A percentile compares a stretch with the other conserved stretches of the same genome.
Conservation (phyloP, 2,329 filamentous ascomycete species). For the Aspergillus pseudoviridinutans region DNA sequence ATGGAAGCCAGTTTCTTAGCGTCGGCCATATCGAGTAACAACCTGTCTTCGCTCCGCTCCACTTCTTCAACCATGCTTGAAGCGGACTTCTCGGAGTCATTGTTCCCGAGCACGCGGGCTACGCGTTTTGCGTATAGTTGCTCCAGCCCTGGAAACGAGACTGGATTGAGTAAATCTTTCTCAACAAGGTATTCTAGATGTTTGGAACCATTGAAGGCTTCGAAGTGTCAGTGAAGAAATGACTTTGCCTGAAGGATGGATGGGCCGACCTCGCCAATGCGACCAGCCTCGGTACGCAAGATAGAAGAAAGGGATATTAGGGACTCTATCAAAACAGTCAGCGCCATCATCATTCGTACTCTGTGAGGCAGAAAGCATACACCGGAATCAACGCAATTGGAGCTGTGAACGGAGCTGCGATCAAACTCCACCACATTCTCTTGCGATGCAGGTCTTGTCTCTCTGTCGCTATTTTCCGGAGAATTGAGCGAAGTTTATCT, state of each 20-base stretch:
- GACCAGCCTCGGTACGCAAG: conserved; percentile 85
- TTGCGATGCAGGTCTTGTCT: conserved; percentile 72
- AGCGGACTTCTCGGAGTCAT: conserved; percentile 23
- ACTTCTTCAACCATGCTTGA: conserved; percentile 31
- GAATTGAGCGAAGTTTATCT: conserved; percentile 59
- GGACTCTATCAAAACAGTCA: conserved; percentile 56
- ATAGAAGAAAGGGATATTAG: conserved; percentile 97
- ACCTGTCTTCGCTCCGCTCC: conserved; percentile 42
- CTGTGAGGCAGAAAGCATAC: conserved; percentile 45
- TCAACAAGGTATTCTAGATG: conserved; percentile 78
- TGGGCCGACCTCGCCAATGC: conserved; percentile 64
- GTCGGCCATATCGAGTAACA: conserved; percentile 45
- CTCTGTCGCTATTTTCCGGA: conserved; percentile 72
- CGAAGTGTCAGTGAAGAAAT: conserved; percentile 15
- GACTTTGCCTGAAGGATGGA: conserved; percentile 3
- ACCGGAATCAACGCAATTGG: conserved; percentile 82
- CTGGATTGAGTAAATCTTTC: conserved; percentile 64
- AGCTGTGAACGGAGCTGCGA: conserved; percentile 76
- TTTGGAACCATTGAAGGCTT: conserved; percentile 74
- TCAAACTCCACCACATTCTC: conserved; percentile 73
- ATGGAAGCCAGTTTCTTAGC: conserved; percentile 57
- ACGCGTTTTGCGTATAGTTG: conserved; percentile 60
- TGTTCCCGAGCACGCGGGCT: conserved; percentile 27
- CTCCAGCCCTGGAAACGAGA: conserved; percentile 67
- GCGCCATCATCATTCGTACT: conserved; percentile 4